Percentiles rank a stretch among this genome's conserved stretches.
phyloP scores from a whole-genome alignment of 2,329 filamentous ascomycete species.

The Curvularia sp. region DNA sequence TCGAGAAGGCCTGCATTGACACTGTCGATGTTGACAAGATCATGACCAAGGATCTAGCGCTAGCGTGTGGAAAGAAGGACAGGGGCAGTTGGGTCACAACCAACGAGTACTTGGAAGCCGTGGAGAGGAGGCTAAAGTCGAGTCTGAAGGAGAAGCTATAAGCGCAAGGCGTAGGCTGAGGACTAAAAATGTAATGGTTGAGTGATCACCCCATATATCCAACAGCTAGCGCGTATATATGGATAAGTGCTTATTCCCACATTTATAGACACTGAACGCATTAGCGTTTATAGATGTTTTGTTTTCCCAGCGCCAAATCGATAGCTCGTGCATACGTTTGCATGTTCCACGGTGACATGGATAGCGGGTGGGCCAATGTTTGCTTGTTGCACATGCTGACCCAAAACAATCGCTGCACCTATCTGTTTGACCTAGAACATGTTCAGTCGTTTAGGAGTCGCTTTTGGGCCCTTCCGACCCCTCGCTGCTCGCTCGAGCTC shows the following conservation, averaged over 20 bases:
- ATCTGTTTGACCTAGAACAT: slow-evolving; percentile 5
- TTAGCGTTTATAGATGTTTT: not conserved
- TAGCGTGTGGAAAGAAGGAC: slow-evolving; percentile 87
- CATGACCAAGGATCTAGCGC: slow-evolving; percentile 99
- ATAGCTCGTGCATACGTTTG: slow-evolving; percentile 23
- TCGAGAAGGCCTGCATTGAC: slow-evolving; percentile 93
- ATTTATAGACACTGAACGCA: slow-evolving; percentile 1
- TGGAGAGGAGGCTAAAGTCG: slow-evolving; percentile 86
- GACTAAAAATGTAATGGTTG: not conserved
- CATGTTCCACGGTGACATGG: slow-evolving; percentile 34
- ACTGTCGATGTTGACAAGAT: slow-evolving; percentile 92
- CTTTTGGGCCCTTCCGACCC: slow-evolving; percentile 1
- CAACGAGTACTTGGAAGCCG: slow-evolving; percentile 84
- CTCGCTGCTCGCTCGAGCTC: slow-evolving; percentile 3
- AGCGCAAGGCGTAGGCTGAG: slow-evolving; percentile 7
- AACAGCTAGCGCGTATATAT: slow-evolving; percentile 2
- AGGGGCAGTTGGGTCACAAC: slow-evolving; percentile 90
- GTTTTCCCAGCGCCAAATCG: not conserved
- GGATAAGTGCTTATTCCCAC: slow-evolving; percentile 5
- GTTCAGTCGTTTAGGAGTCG: not conserved
- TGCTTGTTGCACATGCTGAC: slow-evolving; percentile 39
- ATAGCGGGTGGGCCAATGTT: slow-evolving; percentile 22
- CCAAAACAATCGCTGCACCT: slow-evolving; percentile 22
- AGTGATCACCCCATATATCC: slow-evolving; percentile 12
- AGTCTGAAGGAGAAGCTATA: slow-evolving; percentile 80